Evolutionary conservation across 2,329 filamentous ascomycete genomes (phyloP).

Genomic region (Diaporthe caulivora): DNA sequence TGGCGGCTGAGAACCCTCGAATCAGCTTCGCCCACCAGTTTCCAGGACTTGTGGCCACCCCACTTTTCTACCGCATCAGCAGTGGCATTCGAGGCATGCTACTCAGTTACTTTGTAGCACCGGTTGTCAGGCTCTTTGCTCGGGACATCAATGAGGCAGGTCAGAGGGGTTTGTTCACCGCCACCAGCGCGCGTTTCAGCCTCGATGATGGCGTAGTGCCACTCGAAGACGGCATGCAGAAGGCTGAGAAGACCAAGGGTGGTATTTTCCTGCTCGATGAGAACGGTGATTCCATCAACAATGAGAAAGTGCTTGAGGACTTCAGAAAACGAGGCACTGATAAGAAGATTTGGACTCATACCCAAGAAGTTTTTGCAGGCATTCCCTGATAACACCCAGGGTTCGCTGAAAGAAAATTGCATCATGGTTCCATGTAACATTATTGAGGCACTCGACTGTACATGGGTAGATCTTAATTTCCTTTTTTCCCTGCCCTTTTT

Average conservation of each 20-base stretch:
- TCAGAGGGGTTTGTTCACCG: conserved; percentile 13
- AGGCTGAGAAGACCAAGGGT: neutral
- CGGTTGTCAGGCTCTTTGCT: conserved; percentile 9
- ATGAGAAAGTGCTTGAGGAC: conserved; percentile 20
- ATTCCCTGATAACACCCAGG: neutral
- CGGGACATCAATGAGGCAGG: conserved; percentile 15
- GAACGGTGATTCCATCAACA: conserved; percentile 25
- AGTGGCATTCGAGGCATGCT: neutral
- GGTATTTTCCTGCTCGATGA: conserved; percentile 22
- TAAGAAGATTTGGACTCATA: conserved; percentile 17
- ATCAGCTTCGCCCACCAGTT: conserved; percentile 51
- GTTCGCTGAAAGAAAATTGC: neutral
- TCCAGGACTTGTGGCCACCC: conserved; percentile 46
- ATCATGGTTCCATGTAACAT: neutral
- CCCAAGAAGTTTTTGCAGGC: conserved; percentile 14
- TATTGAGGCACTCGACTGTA: neutral
- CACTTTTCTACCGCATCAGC: conserved; percentile 8
- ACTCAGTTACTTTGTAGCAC: conserved; percentile 1
- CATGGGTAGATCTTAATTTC: too few species aligned
- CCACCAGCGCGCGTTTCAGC: conserved; percentile 21
- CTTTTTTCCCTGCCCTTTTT: too few species aligned
- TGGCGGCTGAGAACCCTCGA: conserved; percentile 56
- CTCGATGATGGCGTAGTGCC: conserved; percentile 18
- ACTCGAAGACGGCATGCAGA: neutral
- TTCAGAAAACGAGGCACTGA: conserved; percentile 10